Percentiles rank a stretch among this genome's conserved stretches.
These are phyloP conservation scores for Hygrophila difformis DNA, from an alignment of 257 asterid species.

Conservation along the genomic window DNA sequence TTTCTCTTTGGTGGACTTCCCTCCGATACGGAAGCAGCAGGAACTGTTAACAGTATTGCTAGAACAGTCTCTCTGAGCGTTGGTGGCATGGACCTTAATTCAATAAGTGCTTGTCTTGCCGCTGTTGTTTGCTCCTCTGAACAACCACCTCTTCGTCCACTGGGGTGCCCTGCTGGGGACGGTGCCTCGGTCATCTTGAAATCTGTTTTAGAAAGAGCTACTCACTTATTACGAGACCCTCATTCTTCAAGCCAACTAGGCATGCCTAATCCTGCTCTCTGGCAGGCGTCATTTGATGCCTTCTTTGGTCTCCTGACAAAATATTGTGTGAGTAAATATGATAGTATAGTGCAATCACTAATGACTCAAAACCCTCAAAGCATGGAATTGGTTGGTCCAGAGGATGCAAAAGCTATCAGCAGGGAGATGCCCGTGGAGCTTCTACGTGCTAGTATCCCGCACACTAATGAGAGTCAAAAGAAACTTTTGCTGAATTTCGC, in stretches of 20 bases:
- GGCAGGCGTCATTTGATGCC: conserved; percentile 99
- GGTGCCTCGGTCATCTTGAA: conserved; percentile 77
- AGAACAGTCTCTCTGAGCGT: conserved; percentile 51
- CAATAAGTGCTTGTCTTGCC: conserved; percentile 94
- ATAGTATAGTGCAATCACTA: conserved; percentile 63
- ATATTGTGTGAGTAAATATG: conserved; percentile 71
- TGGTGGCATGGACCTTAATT: conserved; percentile 80
- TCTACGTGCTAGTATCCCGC: conserved; percentile 81
- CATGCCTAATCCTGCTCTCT: conserved; percentile 64
- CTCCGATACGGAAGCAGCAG: conserved; percentile 52
- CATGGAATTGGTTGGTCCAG: conserved; percentile 39
- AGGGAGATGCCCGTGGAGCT: conserved; percentile 98
- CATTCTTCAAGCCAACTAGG: conserved; percentile 37
- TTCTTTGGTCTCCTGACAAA: conserved; percentile 80
- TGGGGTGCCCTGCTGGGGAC: conserved; percentile 76
- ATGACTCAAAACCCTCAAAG: conserved; percentile 34
- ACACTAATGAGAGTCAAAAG: conserved; percentile 73
- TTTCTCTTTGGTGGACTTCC: conserved; percentile 87
- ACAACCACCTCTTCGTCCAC: conserved; percentile 95
- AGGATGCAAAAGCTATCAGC: conserved; percentile 73
- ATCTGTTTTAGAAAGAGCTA: conserved; percentile 80
- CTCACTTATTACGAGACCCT: conserved; percentile 47
- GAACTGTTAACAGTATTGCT: conserved; percentile 49
- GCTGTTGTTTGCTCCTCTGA: conserved; percentile 97
- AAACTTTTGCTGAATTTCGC: conserved; percentile 59